These are phyloP conservation scores for Pseudonitzschia delicatissima DNA, from an alignment of 108 stramenopile species.

Conservation along the genomic window DNA sequence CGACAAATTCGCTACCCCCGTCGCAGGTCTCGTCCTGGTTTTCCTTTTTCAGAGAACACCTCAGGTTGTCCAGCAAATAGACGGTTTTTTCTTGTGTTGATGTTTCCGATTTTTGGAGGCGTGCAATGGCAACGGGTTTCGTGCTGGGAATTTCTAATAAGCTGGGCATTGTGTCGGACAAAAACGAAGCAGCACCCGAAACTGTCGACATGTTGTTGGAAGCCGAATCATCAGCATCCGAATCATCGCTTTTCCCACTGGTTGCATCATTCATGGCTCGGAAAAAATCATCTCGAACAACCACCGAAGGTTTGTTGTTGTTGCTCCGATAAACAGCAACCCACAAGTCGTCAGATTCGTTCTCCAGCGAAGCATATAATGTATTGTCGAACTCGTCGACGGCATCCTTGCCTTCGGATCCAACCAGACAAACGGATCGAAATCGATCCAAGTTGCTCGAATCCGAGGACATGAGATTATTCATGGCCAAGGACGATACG, in stretches of 20 bases:
- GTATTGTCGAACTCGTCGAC: not conserved
- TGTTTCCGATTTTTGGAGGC: constrained; percentile 31
- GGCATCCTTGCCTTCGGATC: not conserved
- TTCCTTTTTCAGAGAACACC: constrained; percentile 80
- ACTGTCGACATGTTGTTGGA: constrained; percentile 15
- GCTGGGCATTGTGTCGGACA: constrained; percentile 1
- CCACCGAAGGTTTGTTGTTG: constrained; percentile 76
- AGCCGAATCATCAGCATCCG: not conserved
- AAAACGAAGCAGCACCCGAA: constrained; percentile 7
- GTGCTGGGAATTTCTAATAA: not conserved
- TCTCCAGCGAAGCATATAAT: not conserved
- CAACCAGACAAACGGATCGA: not conserved
- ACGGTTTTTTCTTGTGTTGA: constrained; percentile 27
- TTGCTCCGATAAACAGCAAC: constrained; percentile 76
- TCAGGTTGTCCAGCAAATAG: constrained; percentile 67
- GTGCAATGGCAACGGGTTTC: constrained; percentile 73
- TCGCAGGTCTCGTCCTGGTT: constrained; percentile 65
- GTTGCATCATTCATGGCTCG: constrained; percentile 71
- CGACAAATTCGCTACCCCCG: constrained; percentile 76
- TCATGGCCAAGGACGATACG: not conserved
- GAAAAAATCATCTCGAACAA: constrained; percentile 76
- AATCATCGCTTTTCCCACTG: constrained; percentile 4
- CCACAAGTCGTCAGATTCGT: constrained; percentile 34
- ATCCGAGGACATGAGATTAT: constrained; percentile 6
- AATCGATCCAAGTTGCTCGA: constrained; percentile 3